A percentile compares a stretch with the other conserved stretches of the same genome.
Conservation (phyloP, 345 rosid species). For the Arabis alpina region DNA sequence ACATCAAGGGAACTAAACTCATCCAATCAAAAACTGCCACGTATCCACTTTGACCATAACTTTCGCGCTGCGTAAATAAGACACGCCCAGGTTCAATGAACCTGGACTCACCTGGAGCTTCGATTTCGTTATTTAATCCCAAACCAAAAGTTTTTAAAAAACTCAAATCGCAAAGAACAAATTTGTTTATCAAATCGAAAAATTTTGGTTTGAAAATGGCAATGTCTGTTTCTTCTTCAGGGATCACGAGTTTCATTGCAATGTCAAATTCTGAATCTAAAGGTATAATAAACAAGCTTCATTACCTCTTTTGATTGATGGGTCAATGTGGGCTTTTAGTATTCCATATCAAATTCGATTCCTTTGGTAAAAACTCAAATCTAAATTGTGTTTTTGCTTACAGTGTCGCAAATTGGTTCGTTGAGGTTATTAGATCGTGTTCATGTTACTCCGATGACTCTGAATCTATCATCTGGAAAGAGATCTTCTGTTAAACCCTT, state of each 20-base stretch:
- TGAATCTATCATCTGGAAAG: constrained; percentile 51
- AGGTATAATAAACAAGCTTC: constrained; percentile 35
- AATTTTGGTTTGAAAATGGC: constrained; percentile 45
- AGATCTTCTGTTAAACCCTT: constrained; percentile 54
- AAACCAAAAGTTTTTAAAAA: neutral
- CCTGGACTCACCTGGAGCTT: constrained; percentile 24
- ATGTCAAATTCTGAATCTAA: constrained; percentile 43
- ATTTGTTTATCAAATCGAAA: constrained; percentile 2
- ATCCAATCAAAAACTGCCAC: constrained; percentile 30
- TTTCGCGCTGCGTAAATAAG: constrained; percentile 2
- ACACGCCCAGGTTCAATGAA: constrained; percentile 50
- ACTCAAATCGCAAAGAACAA: neutral
- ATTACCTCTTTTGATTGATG: constrained; percentile 6
- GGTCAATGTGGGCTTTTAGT: neutral
- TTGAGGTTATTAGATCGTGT: constrained; percentile 54
- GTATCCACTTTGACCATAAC: constrained; percentile 16
- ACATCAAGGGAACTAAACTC: neutral
- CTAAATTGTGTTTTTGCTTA: neutral
- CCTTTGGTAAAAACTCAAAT: neutral
- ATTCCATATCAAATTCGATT: constrained; percentile 7
- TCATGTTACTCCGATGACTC: constrained; percentile 37
- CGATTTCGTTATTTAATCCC: constrained; percentile 17
- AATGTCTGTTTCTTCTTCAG: constrained; percentile 46
- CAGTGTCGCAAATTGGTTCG: constrained; percentile 65
- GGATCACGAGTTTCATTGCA: constrained; percentile 35